Evolutionary conservation across 352 stramenopile species (phyloP), one percentile per base, ranked within the genome.

Genomic region (Globisporangium barbulae): DNA sequence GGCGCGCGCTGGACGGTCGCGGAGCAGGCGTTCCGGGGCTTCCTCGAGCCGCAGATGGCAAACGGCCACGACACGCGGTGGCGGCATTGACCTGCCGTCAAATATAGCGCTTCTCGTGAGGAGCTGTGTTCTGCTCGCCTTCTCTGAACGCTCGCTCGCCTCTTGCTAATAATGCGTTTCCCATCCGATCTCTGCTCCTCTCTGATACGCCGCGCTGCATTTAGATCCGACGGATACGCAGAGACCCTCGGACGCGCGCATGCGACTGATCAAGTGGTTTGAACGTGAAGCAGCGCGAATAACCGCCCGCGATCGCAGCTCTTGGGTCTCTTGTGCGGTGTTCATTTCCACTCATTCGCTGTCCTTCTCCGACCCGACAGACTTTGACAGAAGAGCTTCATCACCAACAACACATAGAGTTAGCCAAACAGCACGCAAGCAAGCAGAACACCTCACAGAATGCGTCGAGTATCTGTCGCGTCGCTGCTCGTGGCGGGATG

Each of bases 31-130:
- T 96, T 94, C 68, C 71, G 87, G 44, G 87, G 87, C n/a, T 94
- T 96, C 66, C 71, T 96, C 0, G 87, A 96, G 70, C 87, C 87
- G 12, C 86, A 79, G 17, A 91, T 94, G 81, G 69, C 64, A 28
- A 80, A 93, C 71, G 87, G 83, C 21, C 82, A 96, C 70, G 83
- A 80, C 59, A 74, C 73, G 63, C 72, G 78, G 60, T 96, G 87
- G 85, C 72, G 79, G 22, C 85, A 96, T 69, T 84, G 53, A 72
- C 22, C 3, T 25, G 59, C 7, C 12, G 22, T 35, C 22, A 47
- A 39, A 56, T 63, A 30, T 39, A 57, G 30, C 9, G 12, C 17
- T 47, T 39, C 28, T 22, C 25, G 25, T 55, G 28, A 19, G 49
- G 4, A n/a, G 12, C 12, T 25, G 3, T 39, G 13, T 56, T 30